Evolutionary conservation across 2,329 filamentous ascomycete species (phyloP).

Genomic region (Chaetomium globosum): DNA sequence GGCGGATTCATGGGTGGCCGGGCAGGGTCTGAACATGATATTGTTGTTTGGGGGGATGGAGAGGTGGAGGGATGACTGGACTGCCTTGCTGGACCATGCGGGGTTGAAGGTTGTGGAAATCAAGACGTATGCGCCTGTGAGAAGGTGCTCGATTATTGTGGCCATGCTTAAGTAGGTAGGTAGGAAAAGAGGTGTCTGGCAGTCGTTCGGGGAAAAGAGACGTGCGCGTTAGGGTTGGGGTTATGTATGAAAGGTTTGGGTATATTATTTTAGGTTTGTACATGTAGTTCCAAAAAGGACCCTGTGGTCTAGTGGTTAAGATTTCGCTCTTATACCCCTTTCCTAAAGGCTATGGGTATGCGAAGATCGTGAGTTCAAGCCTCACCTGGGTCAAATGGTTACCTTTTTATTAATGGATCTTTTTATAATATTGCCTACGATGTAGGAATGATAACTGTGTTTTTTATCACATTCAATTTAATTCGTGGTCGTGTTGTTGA

Average conservation of each 20-base stretch:
- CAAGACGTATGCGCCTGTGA: neutral
- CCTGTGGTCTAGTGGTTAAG: slow-evolving; percentile 35
- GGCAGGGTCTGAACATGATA: slow-evolving; percentile 6
- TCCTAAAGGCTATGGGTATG: slow-evolving; percentile 29
- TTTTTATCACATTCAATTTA: no score
- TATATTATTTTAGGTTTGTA: no score
- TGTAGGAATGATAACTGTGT: neutral
- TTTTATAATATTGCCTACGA: neutral
- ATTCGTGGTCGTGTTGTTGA: no score
- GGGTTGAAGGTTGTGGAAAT: neutral
- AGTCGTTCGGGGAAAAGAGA: no score
- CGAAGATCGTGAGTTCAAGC: slow-evolving; percentile 34
- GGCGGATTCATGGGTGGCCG: neutral
- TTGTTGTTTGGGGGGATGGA: neutral
- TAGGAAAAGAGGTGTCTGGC: no score
- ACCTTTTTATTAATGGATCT: neutral
- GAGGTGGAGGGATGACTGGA: neutral
- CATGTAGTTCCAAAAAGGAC: slow-evolving; percentile 14
- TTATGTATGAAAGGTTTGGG: no score
- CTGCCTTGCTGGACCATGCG: neutral
- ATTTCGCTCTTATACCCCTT: slow-evolving; percentile 35
- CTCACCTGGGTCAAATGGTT: slow-evolving; percentile 30
- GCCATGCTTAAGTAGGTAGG: slow-evolving; percentile 1
- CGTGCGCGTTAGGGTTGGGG: no score
- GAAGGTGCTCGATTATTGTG: neutral